Evolutionary conservation across 2,329 filamentous ascomycete genomes (phyloP).

Genomic region (Ceratocystis cubensis): DNA sequence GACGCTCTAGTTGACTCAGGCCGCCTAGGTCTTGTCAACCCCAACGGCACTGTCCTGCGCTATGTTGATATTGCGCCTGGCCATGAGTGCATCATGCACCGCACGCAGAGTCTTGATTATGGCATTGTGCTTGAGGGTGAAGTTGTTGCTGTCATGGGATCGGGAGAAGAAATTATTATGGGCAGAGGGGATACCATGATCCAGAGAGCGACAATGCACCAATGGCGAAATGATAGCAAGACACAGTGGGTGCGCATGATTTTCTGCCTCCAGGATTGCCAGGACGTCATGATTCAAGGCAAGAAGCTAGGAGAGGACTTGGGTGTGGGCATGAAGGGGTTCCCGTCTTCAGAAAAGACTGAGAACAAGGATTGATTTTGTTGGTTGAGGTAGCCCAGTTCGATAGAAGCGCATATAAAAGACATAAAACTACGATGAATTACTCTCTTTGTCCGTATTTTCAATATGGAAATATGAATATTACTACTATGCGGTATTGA

Average conservation of each 20-base stretch:
- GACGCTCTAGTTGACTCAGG: constrained; percentile 27
- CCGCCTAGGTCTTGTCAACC: constrained; percentile 25
- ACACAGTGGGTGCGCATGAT: constrained; percentile 37
- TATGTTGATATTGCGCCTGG: constrained; percentile 38
- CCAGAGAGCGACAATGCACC: constrained; percentile 44
- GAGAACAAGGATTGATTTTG: background rate
- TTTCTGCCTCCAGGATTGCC: constrained; percentile 33
- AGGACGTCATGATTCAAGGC: constrained; percentile 14
- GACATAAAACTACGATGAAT: no score
- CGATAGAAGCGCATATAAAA: no score
- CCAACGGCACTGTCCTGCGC: constrained; percentile 34
- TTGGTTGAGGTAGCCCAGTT: background rate
- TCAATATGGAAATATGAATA: background rate
- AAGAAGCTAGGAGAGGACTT: constrained; percentile 18
- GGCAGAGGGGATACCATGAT: constrained; percentile 42
- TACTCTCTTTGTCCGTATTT: no score
- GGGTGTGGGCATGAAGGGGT: constrained; percentile 12
- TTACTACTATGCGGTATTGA: constrained; percentile 12
- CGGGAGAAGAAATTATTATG: constrained; percentile 37
- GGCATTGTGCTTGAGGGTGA: constrained; percentile 43
- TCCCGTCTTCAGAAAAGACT: constrained; percentile 10
- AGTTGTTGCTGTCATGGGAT: constrained; percentile 40
- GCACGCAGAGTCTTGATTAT: constrained; percentile 42
- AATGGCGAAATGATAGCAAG: constrained; percentile 38
- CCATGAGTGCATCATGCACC: constrained; percentile 35